phyloP scores from a whole-genome alignment of 1,139 yeast species.

The Yamadazyma atlantica region DNA sequence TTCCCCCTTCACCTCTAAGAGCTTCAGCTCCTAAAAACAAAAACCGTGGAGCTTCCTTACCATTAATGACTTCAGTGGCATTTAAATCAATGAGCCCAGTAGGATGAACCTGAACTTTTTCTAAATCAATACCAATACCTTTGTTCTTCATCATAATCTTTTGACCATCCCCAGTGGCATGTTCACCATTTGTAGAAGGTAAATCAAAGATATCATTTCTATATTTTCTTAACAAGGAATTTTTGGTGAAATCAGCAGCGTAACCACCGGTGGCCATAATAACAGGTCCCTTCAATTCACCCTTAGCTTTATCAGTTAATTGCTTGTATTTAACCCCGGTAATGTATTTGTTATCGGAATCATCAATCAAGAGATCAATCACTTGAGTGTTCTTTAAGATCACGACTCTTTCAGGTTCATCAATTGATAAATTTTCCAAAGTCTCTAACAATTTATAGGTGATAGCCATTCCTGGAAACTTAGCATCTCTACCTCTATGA shows the following conservation, averaged over 20 bases:
- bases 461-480: conserved; percentile 77
- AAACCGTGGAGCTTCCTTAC: conserved; percentile 46
- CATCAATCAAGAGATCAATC: conserved; percentile 45
- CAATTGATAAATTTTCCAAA: conserved; percentile 48
- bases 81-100: conserved; percentile 73
- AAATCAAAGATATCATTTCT: conserved; percentile 63
- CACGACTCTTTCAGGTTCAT: conserved; percentile 51
- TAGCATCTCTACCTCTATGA: conserved; percentile 66
- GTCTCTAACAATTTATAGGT: conserved; percentile 60
- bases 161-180: conserved; percentile 80
- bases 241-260: conserved; percentile 58
- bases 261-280: conserved; percentile 83
- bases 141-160: conserved; percentile 55
- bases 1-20: conserved; percentile 74
- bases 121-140: conserved; percentile 69
- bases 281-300: conserved; percentile 51
- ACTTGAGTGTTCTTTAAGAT: conserved; percentile 58
- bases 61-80: conserved; percentile 47
- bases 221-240: conserved; percentile 50
- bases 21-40: conserved; percentile 80
- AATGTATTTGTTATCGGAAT: conserved; percentile 23
- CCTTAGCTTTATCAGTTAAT: conserved; percentile 32
- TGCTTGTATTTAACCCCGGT: conserved; percentile 51
- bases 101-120: conserved; percentile 79
- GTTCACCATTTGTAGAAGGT: conserved; percentile 73